phyloP scores from a whole-genome alignment of 768 basidiomycete genomes.

The Sarcodon sp. region DNA sequence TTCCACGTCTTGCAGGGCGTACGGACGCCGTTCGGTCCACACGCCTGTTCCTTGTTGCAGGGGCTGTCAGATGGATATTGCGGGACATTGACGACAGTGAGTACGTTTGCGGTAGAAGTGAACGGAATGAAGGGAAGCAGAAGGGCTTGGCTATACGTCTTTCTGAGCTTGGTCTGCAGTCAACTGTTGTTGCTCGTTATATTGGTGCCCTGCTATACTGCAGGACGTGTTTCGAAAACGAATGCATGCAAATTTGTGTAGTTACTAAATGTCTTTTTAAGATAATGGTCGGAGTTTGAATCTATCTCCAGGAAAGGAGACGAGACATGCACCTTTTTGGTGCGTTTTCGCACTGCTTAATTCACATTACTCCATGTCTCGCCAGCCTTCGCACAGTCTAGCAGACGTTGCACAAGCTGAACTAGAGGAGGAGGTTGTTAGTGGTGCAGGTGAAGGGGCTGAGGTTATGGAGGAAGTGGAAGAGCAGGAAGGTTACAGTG shows the following conservation, averaged over 20 bases:
- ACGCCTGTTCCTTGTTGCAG: conserved; percentile 62
- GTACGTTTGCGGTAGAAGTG: conserved; percentile 83
- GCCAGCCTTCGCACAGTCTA: conserved; percentile 6
- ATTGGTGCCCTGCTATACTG: conserved; percentile 54
- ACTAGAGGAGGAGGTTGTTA: conserved; percentile 52
- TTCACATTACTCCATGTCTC: conserved; percentile 7
- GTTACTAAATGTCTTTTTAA: background rate
- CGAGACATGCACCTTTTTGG: no score
- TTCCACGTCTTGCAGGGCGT: conserved; percentile 62
- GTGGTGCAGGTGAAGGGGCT: conserved; percentile 50
- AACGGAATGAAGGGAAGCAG: conserved; percentile 39
- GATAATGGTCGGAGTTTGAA: no score
- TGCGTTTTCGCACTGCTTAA: no score
- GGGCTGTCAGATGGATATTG: conserved; percentile 89
- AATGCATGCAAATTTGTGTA: conserved; percentile 34
- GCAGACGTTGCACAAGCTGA: conserved; percentile 11
- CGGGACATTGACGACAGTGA: conserved; percentile 89
- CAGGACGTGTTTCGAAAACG: conserved; percentile 29
- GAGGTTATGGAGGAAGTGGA: conserved; percentile 66
- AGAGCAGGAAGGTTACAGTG: conserved; percentile 70
- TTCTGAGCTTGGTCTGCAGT: conserved; percentile 53
- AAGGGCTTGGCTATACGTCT: conserved; percentile 49
- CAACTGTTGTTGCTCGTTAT: conserved; percentile 64
- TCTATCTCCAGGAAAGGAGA: no score
- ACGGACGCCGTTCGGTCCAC: conserved; percentile 26